These are phyloP conservation scores for Phoma sp. DNA, from an alignment of 2,329 filamentous ascomycete species.

Conservation along the genomic window DNA sequence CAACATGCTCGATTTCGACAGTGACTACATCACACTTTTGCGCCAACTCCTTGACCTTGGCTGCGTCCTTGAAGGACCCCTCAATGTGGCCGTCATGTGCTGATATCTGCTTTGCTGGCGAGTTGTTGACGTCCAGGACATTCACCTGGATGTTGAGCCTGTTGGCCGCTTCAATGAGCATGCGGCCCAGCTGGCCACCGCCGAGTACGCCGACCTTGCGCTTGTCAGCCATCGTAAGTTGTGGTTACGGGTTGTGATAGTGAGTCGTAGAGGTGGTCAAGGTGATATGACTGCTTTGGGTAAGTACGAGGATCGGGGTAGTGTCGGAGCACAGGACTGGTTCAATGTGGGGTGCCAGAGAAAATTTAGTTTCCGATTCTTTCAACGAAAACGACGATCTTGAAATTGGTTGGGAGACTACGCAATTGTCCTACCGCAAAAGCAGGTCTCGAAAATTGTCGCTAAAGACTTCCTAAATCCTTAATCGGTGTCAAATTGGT, in stretches of 20 bases:
- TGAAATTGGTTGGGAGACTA: conserved; percentile 3
- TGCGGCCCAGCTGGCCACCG: conserved; percentile 75
- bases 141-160: conserved; percentile 78
- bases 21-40: conserved; percentile 79
- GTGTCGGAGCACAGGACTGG: conserved; percentile 25
- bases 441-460: background rate
- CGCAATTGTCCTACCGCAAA: background rate
- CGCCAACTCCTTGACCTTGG: conserved; percentile 81
- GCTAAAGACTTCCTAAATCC: background rate
- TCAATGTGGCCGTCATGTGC: conserved; percentile 75
- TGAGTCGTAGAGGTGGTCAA: conserved; percentile 11
- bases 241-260: conserved; percentile 3
- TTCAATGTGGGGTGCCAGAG: conserved; percentile 30
- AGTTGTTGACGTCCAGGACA: conserved; percentile 76
- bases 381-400: conserved; percentile 17
- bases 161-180: conserved; percentile 90
- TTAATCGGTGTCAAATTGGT: background rate
- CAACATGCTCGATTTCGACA: conserved; percentile 93
- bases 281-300: conserved; percentile 28
- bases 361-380: conserved; percentile 32
- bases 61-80: conserved; percentile 86
- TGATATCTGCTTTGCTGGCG: conserved; percentile 86
- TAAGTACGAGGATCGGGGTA: conserved; percentile 23
- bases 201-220: conserved; percentile 47
- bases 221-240: conserved; percentile 35